phyloP scores from a whole-genome alignment of 331 rosid genomes.

The Rhamnella rubrinervis region DNA sequence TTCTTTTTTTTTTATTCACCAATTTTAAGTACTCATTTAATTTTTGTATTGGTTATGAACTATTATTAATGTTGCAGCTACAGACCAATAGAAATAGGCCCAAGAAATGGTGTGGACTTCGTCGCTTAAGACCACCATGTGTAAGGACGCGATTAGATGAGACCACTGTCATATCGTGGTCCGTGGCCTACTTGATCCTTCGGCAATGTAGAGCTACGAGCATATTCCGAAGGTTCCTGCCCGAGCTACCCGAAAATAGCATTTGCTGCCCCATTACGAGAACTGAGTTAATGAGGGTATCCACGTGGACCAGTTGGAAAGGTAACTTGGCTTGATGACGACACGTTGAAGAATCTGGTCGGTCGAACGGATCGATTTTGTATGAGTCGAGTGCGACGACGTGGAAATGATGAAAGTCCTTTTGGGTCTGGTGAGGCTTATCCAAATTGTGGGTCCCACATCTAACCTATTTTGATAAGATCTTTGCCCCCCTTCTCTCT shows the following conservation, averaged over 20 bases:
- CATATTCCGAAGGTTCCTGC: neutral
- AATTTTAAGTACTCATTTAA: no score
- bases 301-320: constrained; percentile 4
- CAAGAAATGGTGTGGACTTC: no score
- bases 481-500: constrained; percentile 12
- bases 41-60: no score
- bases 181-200: no score
- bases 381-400: constrained; percentile 35
- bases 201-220: no score
- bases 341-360: constrained; percentile 33
- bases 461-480: constrained; percentile 1
- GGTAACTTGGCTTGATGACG: neutral
- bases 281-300: neutral
- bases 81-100: no score
- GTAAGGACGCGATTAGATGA: neutral
- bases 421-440: constrained; percentile 37
- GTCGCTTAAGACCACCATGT: no score
- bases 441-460: constrained; percentile 47
- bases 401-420: constrained; percentile 29
- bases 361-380: neutral
- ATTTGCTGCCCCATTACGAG: no score
- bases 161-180: neutral
- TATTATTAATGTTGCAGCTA: no score
- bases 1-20: no score
- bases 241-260: no score